These are phyloP conservation scores for Corylus avellana DNA, from an alignment of 306 rosid species.

Conservation along the genomic window DNA sequence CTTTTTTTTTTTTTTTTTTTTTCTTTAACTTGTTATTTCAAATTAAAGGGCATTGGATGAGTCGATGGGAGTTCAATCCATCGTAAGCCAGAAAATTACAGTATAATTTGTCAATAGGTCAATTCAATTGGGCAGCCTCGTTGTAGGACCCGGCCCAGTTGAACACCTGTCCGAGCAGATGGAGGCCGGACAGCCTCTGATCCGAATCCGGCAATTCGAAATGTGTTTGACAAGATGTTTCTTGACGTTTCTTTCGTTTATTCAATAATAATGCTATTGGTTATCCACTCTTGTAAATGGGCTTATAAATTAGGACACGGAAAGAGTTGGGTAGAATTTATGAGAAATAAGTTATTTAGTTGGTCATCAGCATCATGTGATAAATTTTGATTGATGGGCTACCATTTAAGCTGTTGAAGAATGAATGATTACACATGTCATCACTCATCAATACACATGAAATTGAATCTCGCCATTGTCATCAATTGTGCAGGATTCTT, in stretches of 20 bases:
- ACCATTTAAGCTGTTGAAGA: background rate
- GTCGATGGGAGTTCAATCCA: background rate
- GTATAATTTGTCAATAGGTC: background rate
- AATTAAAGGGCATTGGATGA: background rate
- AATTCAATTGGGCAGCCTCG: too few species aligned
- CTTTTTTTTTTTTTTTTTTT: background rate
- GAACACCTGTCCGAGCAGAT: too few species aligned
- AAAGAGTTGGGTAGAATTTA: background rate
- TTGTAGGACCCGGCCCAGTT: too few species aligned
- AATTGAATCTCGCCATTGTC: background rate
- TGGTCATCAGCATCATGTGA: background rate
- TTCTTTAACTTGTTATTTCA: background rate
- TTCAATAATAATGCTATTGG: background rate
- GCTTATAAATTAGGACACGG: background rate
- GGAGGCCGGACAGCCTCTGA: too few species aligned
- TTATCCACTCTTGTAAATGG: background rate
- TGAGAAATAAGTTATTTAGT: background rate
- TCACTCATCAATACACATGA: background rate
- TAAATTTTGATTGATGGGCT: background rate
- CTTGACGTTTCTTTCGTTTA: background rate
- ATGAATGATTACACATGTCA: background rate
- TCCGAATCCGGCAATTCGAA: background rate
- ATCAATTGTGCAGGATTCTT: constrained; percentile 63
- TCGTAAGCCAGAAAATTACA: background rate
- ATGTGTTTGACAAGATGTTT: background rate